Conservation (phyloP, 805 yeast species). For the Kregervanrija pseudodelftensis region DNA sequence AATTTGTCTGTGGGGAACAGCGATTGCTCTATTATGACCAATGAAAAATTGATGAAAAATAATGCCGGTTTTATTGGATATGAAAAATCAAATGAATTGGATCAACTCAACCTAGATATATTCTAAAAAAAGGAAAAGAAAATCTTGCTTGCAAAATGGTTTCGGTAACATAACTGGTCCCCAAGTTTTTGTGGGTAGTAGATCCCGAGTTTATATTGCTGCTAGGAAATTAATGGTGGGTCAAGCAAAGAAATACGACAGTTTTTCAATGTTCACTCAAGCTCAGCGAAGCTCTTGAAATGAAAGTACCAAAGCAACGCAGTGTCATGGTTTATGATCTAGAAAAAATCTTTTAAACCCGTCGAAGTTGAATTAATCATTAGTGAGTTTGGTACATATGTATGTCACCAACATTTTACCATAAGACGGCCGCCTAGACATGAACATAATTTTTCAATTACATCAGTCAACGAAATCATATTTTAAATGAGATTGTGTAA, state of each 20-base stretch:
- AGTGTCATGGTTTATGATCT: constrained; percentile 3
- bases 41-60: no score
- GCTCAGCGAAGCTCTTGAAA: constrained; percentile 3
- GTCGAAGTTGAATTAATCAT: not conserved
- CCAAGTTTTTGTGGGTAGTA: constrained; percentile 50
- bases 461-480: constrained; percentile 15
- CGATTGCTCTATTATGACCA: no score
- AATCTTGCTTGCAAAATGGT: no score
- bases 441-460: constrained; percentile 7
- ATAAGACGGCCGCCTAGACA: constrained; percentile 13
- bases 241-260: constrained; percentile 9
- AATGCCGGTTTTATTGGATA: no score
- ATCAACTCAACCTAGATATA: no score
- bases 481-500: constrained; percentile 9
- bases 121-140: no score
- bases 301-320: constrained; percentile 10
- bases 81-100: no score
- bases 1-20: no score
- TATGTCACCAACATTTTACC: constrained; percentile 8
- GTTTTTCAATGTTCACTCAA: constrained; percentile 7
- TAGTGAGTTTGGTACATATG: constrained; percentile 5
- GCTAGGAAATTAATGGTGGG: constrained; percentile 48
- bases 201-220: constrained; percentile 49
- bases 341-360: constrained; percentile 7
- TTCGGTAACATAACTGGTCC: constrained; percentile 64